Base-by-base conservation (phyloP, 148 eudicot genomes). In the Vaccinium darrowii region DNA sequence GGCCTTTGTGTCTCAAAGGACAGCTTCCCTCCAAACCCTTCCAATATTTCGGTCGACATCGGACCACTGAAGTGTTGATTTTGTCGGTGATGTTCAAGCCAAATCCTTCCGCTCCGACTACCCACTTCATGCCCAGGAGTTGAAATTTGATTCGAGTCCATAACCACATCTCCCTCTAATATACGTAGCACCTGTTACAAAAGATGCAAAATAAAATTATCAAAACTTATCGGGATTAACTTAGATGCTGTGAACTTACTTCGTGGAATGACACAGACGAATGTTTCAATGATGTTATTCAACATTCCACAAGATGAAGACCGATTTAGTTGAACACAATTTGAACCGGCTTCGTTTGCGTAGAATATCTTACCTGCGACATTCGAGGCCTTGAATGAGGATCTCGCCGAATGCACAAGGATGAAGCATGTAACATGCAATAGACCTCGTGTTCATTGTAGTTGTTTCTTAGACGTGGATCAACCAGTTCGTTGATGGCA, bases 311-410 rank as follows among this genome's bases (percentile, higher is more conserved):
- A 52, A 53, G 14, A 8, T 23, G 27, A 33, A 16, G 15, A 30
- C 7, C 49, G 3, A 49, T 54, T 54, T 79, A 15, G 50, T 60
- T 79, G 49, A 27, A 50, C 30, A 11, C 56, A 56, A 23, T 78
- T 52, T 25, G 39, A 50, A 76, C 54, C 51, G 58, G 51, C 12
- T 77, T 51, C 12, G 50, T 56, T 27, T 1, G 7, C 18, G 5
- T 18, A 12, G 23, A 69, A 60, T 69, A 9, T 49, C 69, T 86
- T 86, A 95, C 98, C 95, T 95, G 99, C 81, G 99, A 96, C 98
- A 96, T 94, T n/a, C 97, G 94, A 83, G 99, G 97, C 82, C 99
- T 91, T 76, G 87, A 86, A 54, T 93, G 94, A 86, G 99, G 95
- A 86, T 96, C 99, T 58, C 94, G 88, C 23, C 92, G 88, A 57